Evolutionary conservation across 768 basidiomycete species (phyloP), one percentile per base, ranked within the genome.

Genomic region (Panus rudis): DNA sequence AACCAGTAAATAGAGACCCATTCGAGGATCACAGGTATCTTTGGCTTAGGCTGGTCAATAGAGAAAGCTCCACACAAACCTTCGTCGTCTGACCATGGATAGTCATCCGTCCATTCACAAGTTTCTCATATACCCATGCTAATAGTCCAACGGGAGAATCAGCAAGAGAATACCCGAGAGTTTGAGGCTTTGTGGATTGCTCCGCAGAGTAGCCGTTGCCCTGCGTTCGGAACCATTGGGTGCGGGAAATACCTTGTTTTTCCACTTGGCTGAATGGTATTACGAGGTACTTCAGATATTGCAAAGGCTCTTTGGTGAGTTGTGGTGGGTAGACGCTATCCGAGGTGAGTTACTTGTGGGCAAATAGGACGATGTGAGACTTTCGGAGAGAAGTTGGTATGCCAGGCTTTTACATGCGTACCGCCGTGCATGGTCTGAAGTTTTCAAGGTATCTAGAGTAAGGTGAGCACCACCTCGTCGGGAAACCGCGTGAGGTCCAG

Each of bases 71-170:
- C 2, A 17, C 33, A 17, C 33, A 16, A 7, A 72, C 79, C 64
- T 60, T 79, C 75, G 23, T 80, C 78, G 37, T 76, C 74, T 10
- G 65, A 63, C 78, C 78, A 81, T 0, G 67, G 66, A 55, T 81
- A 79, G 2, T 55, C 48, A 49, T 79, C 78, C 0, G 63, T 49
- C 64, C 60, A 62, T 1, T 14, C 25, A 60, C 49, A 17, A 55
- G 52, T 43, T 65, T 63, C 51, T 65, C 62, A 41, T 65, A 65
- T 12, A 65, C 58, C 65, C 64, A 66, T 4, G 62, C 61, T 6
- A 66, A 53, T 4, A 66, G 51, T 0, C 75, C 79, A 6, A 66
- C 67, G 8, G 79, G 80, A 7, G 77, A 79, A 48, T 81, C 79
- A 1, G 73, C 62, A 3, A 81, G 59, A 10, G 62, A 49, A 49